Percentiles rank a stretch among this genome's conserved stretches.
Conservation (phyloP, 352 stramenopile genomes). For the Phytopythium sindhum region DNA sequence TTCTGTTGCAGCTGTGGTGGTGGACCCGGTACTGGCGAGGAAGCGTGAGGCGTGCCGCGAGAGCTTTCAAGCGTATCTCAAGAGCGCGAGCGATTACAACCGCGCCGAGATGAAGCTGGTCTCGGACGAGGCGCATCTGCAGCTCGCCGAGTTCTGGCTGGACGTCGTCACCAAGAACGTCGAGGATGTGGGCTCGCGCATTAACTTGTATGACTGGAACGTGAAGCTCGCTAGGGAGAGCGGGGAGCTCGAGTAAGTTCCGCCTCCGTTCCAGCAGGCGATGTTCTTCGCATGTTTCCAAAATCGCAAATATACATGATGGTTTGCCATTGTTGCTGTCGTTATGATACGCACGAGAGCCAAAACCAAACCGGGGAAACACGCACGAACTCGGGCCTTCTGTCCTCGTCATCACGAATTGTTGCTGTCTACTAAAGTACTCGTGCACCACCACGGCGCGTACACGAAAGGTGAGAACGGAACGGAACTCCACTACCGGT, state of each 20-base stretch:
- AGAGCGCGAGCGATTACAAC: slow-evolving; percentile 54
- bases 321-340: background rate
- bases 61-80: slow-evolving; percentile 45
- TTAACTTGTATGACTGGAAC: slow-evolving; percentile 78
- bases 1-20: slow-evolving; percentile 11
- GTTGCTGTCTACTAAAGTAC: slow-evolving; percentile 7
- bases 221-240: slow-evolving; percentile 55
- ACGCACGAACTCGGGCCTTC: background rate
- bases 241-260: slow-evolving; percentile 5
- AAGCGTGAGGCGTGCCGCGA: slow-evolving; percentile 35
- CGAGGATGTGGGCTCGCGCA: slow-evolving; percentile 70
- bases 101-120: slow-evolving; percentile 56
- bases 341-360: background rate
- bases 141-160: slow-evolving; percentile 69
- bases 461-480: background rate
- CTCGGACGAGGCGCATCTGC: slow-evolving; percentile 46
- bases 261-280: background rate
- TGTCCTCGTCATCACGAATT: background rate
- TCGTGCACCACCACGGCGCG: background rate
- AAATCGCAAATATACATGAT: background rate
- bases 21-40: slow-evolving; percentile 37
- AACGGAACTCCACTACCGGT: slow-evolving; percentile 42
- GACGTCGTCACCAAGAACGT: slow-evolving; percentile 54
- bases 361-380: background rate
- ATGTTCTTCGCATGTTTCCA: no score